These are phyloP conservation scores for Pseudonitzschia pungens DNA, from an alignment of 108 stramenopile genomes.

Conservation along the genomic window DNA sequence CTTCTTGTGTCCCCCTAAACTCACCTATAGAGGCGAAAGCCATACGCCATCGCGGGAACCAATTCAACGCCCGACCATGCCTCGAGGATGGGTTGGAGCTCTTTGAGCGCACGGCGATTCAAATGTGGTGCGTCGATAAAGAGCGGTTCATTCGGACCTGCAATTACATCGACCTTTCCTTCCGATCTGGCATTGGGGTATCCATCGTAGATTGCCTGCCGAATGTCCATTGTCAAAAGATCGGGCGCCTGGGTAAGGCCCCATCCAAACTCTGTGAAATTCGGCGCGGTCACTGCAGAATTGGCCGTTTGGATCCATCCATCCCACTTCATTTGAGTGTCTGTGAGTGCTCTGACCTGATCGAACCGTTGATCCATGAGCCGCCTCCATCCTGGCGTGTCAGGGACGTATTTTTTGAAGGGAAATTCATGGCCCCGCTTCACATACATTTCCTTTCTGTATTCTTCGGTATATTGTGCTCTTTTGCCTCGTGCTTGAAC, in stretches of 20 bases:
- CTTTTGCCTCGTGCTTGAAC: neutral
- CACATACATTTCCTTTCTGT: conserved; percentile 48
- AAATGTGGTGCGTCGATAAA: conserved; percentile 46
- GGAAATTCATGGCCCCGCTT: conserved; percentile 61
- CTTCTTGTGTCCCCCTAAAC: neutral
- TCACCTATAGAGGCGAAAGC: conserved; percentile 61
- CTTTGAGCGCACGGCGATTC: conserved; percentile 38
- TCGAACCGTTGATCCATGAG: conserved; percentile 55
- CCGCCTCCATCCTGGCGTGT: conserved; percentile 55
- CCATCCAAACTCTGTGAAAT: conserved; percentile 75
- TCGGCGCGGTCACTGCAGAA: conserved; percentile 37
- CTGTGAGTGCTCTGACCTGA: conserved; percentile 43
- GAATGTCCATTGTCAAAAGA: conserved; percentile 39
- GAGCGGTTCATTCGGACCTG: conserved; percentile 30
- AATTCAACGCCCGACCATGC: conserved; percentile 61
- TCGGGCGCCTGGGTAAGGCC: conserved; percentile 59
- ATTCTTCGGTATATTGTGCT: conserved; percentile 36
- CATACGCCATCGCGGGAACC: conserved; percentile 58
- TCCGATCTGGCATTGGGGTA: conserved; percentile 28
- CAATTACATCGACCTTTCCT: conserved; percentile 43
- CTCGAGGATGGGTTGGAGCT: conserved; percentile 64
- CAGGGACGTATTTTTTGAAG: conserved; percentile 41
- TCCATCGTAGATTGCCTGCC: conserved; percentile 35
- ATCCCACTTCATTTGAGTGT: conserved; percentile 50
- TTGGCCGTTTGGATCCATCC: conserved; percentile 55